Conservation (phyloP, 2,329 filamentous ascomycete genomes). For the Thelonectria blattea region DNA sequence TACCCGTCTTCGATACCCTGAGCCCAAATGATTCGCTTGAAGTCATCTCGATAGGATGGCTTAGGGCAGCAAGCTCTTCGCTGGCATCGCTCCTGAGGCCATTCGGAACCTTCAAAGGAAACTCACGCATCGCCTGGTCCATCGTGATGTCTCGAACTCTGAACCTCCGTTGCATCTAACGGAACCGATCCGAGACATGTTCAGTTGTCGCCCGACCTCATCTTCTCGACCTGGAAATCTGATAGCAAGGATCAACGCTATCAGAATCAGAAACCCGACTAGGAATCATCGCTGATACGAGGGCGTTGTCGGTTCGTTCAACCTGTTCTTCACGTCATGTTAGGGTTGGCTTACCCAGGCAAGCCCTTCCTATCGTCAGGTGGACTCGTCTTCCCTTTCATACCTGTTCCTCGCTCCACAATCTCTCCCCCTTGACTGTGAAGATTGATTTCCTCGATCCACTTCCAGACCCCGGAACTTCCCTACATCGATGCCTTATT, state of each 20-base stretch:
- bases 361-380: conserved; percentile 19
- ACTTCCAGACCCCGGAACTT: conserved; percentile 24
- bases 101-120: not conserved
- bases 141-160: not conserved
- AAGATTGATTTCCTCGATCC: conserved; percentile 30
- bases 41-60: not conserved
- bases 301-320: conserved; percentile 7
- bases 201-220: not conserved
- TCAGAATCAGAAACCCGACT: not conserved
- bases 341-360: conserved; percentile 24
- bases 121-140: not conserved
- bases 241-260: not conserved
- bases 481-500: conserved; percentile 27
- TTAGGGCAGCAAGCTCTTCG: not conserved
- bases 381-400: conserved; percentile 38
- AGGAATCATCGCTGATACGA: not conserved
- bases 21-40: conserved; percentile 3
- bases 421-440: conserved; percentile 22
- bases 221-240: not conserved
- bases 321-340: conserved; percentile 22
- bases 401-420: conserved; percentile 38
- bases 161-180: not conserved
- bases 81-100: not conserved
- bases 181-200: not conserved
- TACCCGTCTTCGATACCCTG: not conserved